A percentile compares a stretch with the other conserved stretches of the same genome.
These are phyloP conservation scores for Tetrapisispora arboricola DNA, from an alignment of 805 yeast species.

Conservation along the genomic window DNA sequence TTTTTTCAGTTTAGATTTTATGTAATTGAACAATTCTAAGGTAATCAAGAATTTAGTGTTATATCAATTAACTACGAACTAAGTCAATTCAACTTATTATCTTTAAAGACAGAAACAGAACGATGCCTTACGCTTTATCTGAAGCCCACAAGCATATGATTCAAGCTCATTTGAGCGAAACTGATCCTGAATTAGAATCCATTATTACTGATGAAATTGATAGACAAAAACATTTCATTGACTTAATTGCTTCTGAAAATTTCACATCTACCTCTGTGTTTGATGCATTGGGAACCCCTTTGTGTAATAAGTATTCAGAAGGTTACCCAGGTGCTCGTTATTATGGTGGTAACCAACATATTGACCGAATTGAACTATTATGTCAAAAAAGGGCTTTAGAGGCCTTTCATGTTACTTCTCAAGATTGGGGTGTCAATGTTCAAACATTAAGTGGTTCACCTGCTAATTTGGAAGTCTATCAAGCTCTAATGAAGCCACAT, in stretches of 20 bases:
- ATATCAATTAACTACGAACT: background rate
- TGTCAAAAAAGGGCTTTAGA: conserved; percentile 92
- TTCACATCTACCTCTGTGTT: conserved; percentile 93
- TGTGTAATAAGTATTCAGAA: conserved; percentile 97
- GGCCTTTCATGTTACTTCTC: conserved; percentile 72
- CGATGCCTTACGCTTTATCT: conserved; percentile 26
- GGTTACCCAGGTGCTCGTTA: conserved; percentile 99
- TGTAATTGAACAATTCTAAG: no score
- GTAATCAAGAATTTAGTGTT: no score
- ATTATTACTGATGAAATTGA: conserved; percentile 70
- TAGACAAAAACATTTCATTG: conserved; percentile 90
- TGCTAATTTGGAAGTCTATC: conserved; percentile 93
- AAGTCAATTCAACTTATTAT: background rate
- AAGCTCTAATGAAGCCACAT: conserved; percentile 88
- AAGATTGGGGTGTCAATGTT: conserved; percentile 95
- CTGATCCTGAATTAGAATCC: conserved; percentile 70
- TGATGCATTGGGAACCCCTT: conserved; percentile 93
- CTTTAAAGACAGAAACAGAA: background rate
- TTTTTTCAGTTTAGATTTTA: no score
- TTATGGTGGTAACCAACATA: conserved; percentile 97
- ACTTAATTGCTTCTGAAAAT: conserved; percentile 92
- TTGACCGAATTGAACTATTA: conserved; percentile 82
- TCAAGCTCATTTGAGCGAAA: conserved; percentile 45
- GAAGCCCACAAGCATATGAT: conserved; percentile 55
- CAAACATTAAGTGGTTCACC: conserved; percentile 96